Base-by-base conservation (phyloP, 2,329 filamentous ascomycete species). In the Onygenales sp. region DNA sequence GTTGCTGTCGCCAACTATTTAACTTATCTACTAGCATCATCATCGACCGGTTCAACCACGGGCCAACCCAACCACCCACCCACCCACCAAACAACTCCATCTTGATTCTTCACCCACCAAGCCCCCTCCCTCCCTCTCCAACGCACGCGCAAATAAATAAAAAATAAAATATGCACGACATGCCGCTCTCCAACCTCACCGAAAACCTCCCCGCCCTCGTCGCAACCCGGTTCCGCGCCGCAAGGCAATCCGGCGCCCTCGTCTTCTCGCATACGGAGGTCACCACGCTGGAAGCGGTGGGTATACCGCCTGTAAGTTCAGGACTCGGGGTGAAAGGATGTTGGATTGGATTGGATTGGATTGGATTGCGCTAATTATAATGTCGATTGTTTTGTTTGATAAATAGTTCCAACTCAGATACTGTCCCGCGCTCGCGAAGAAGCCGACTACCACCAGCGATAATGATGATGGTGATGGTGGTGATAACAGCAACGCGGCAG, bases 341-440 rank as follows among this genome's bases (percentile, higher is more conserved):
- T 32, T 47, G n/a, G 27, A 33, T 14, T 14, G 14, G 9, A 38
- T 32, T 14, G 1, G 17, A 47, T 32, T 47, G n/a, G 27, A 33
- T 14, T 14, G 14, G 9, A 38, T 32, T 14, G 1, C 32, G 32
- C 27, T 11, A 36, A 35, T 32, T 51, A 45, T 27, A 45, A 14
- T 50, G 7, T 39, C 35, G 39, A 41, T 51, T 41, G 50, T 50
- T 39, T 45, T 32, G 35, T 32, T 36, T 43, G 13, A 11, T 39
- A 42, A 14, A 17, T 51, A 76, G 74, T 75, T 72, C 53, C 73
- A 76, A 69, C 64, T 76, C 8, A 70, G 74, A 55, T 76, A 75
- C 55, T 77, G 74, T 54, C 74, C 74, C 3, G 71, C 73, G 0
- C 68, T 76, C n/a, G 67, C 70, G 31, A 71, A 72, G 56, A 76